phyloP scores from a whole-genome alignment of 495 filamentous ascomycete genomes.

The Talaromyces liani region DNA sequence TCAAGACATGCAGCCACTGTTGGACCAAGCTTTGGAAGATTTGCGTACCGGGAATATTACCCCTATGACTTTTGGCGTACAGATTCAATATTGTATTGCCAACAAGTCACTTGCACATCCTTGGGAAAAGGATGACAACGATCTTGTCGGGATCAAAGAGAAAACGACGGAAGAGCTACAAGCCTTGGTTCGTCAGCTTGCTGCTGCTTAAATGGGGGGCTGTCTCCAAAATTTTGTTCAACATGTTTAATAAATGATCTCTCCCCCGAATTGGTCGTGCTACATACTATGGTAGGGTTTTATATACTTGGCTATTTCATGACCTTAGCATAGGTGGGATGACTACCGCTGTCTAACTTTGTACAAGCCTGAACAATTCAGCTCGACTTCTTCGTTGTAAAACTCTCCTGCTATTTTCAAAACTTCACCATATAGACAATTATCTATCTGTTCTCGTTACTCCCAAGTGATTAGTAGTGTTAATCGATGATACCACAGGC shows the following conservation, averaged over 20 bases:
- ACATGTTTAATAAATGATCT: background rate
- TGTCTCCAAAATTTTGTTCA: background rate
- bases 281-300: background rate
- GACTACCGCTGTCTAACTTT: background rate
- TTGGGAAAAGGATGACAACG: conserved; percentile 16
- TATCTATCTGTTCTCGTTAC: no score
- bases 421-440: no score
- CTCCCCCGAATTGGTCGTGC: background rate
- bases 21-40: conserved; percentile 15
- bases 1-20: conserved; percentile 13
- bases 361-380: background rate
- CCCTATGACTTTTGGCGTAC: conserved; percentile 12
- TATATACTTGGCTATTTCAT: background rate
- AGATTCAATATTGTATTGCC: conserved; percentile 18
- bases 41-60: conserved; percentile 13
- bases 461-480: no score
- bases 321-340: background rate
- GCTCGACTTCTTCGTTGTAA: no score
- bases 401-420: no score
- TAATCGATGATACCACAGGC: no score
- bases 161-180: background rate
- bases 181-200: background rate
- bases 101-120: conserved; percentile 13
- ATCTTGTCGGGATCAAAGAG: conserved; percentile 13
- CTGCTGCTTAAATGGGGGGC: background rate